These are phyloP conservation scores for Neurospora sp. DNA, from an alignment of 495 filamentous ascomycete species.

Conservation along the genomic window DNA sequence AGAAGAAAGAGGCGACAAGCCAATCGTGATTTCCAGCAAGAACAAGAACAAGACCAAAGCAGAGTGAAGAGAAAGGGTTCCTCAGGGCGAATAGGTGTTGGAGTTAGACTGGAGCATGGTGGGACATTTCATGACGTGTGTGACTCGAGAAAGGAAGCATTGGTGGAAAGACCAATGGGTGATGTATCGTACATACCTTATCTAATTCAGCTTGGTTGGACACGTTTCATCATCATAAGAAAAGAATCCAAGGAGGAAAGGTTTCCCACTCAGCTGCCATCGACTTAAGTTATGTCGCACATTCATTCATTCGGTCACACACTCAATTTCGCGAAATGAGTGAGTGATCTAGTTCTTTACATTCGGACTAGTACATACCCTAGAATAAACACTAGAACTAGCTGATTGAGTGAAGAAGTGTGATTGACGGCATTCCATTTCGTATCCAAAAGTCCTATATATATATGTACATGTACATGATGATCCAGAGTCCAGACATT, in stretches of 20 bases:
- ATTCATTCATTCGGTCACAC: not conserved
- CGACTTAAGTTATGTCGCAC: not conserved
- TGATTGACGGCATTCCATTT: not conserved
- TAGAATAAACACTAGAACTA: not conserved
- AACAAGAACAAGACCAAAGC: not conserved
- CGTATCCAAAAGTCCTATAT: not conserved
- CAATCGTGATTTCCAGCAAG: not conserved
- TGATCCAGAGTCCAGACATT: not conserved
- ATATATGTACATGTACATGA: not conserved
- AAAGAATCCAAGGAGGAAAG: not conserved
- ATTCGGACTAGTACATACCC: not conserved
- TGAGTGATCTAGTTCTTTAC: no score
- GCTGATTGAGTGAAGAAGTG: not conserved
- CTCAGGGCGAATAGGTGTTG: not conserved
- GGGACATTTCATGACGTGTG: not conserved
- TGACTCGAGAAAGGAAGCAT: not conserved
- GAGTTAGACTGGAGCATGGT: not conserved
- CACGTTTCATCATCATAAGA: not conserved
- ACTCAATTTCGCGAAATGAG: no score
- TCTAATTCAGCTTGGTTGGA: not conserved
- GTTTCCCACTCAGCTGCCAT: not conserved
- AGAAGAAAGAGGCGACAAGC: not conserved
- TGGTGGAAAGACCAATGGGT: not conserved
- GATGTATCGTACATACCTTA: not conserved
- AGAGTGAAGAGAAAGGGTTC: not conserved